Base-by-base conservation (phyloP, 768 basidiomycete species). In the Termitomyces sp. region DNA sequence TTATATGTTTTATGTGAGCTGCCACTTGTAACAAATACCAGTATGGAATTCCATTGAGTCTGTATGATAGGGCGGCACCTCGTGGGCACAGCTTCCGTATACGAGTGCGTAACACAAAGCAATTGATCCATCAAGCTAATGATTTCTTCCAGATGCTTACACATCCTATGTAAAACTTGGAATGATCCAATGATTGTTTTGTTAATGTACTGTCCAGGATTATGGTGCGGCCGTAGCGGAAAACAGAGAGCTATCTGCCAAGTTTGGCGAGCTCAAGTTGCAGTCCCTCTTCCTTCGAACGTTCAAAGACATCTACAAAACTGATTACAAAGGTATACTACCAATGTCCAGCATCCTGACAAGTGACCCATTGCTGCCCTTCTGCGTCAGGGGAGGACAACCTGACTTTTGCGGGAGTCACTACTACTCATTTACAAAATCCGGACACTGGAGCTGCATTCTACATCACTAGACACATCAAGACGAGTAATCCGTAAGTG, bases 251-350 rank as follows among this genome's bases (percentile, higher is more conserved):
- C 35, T 62, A 2, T 57, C 61, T 15, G 58, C 56, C 3, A 62
- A 62, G 45, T 62, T 55, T 30, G 45, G 47, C 23, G 61, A 62
- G 42, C 58, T 62, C 50, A 62, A 62, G 43, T 26, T 62, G n/a
- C 61, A 62, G 42, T 56, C 58, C 23, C 50, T 62, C 15, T 62
- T 62, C 54, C 59, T 62, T n/a, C 58, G 61, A 12, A 54, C 56
- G 2, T 62, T 62, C 31, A 26, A 59, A 31, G 61, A 62, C 53
- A 40, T 62, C 35, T 40, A 55, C 37, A 47, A 50, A 43, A 62
- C 61, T 17, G 46, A 38, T 43, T 62, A 53, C 49, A 52, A 55
- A 58, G 57, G 60, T 61, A 11, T n/a, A 38, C 9, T 21, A 1
- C 1, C 43, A 33, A 31, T 21, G 37, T 21, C 9, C 19, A 19